phyloP scores from a whole-genome alignment of 768 basidiomycete genomes.

The Botryobasidium botryosum region DNA sequence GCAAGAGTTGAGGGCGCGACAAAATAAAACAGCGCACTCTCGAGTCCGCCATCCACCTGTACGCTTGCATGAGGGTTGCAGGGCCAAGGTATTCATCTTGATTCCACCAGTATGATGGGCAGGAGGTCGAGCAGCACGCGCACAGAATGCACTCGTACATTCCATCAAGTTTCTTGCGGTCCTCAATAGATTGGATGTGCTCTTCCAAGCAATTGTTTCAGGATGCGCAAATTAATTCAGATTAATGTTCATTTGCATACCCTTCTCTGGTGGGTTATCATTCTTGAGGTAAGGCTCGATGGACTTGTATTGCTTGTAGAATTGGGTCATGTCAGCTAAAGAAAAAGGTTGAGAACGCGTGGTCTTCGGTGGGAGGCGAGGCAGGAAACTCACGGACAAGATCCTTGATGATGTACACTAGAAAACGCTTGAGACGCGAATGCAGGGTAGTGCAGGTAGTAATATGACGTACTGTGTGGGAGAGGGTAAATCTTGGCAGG shows the following conservation, averaged over 20 bases:
- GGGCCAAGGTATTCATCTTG: conserved; percentile 97
- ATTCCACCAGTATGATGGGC: conserved; percentile 99
- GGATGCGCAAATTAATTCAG: too few species aligned
- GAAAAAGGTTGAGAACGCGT: neutral
- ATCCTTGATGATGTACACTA: conserved; percentile 99
- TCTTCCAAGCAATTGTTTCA: conserved; percentile 30
- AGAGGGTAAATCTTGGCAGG: conserved; percentile 90
- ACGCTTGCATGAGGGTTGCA: conserved; percentile 90
- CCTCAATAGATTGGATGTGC: conserved; percentile 77
- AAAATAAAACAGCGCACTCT: conserved; percentile 34
- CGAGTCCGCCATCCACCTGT: conserved; percentile 96
- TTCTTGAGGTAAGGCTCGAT: conserved; percentile 95
- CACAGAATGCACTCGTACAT: conserved; percentile 97
- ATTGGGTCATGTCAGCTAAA: conserved; percentile 54
- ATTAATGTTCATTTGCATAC: conserved; percentile 8
- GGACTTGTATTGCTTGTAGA: conserved; percentile 99
- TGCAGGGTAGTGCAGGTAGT: neutral
- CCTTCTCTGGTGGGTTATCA: conserved; percentile 66
- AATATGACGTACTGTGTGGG: conserved; percentile 56
- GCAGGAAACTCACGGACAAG: conserved; percentile 49
- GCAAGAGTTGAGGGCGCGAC: neutral
- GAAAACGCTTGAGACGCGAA: neutral
- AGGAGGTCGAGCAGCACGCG: conserved; percentile 94
- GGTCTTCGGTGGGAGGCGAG: conserved; percentile 14
- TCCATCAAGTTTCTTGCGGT: conserved; percentile 88